A percentile compares a stretch with the other conserved stretches of the same genome.
phyloP scores from a whole-genome alignment of 1,284 basidiomycete species.

The Moesziomyces globuligerus region DNA sequence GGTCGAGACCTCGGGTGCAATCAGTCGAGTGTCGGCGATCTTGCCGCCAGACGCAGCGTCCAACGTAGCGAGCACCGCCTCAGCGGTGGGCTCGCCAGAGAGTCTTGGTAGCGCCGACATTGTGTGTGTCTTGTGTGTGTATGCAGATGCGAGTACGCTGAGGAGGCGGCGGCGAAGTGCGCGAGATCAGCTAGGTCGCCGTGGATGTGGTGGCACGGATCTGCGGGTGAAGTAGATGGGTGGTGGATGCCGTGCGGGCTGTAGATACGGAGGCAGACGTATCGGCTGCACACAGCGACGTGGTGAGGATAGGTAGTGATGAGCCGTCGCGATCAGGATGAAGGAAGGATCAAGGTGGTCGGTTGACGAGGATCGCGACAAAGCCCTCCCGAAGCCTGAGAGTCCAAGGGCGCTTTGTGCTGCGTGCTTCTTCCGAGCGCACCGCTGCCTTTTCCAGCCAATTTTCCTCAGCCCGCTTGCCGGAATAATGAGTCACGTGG shows the following conservation, averaged over 20 bases:
- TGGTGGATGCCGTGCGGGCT: too few species aligned
- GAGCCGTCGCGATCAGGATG: too few species aligned
- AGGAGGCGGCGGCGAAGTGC: not conserved
- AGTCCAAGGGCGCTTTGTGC: too few species aligned
- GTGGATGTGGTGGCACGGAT: not conserved
- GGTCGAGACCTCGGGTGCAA: conserved; percentile 41
- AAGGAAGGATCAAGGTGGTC: too few species aligned
- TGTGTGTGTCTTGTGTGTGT: not conserved
- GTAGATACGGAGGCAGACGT: too few species aligned
- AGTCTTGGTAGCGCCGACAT: conserved; percentile 40
- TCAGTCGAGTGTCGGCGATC: conserved; percentile 54
- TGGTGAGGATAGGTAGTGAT: too few species aligned
- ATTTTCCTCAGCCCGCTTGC: not conserved
- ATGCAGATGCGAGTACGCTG: not conserved
- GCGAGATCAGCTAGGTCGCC: not conserved
- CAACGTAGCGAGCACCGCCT: conserved; percentile 53
- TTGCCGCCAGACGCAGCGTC: conserved; percentile 48
- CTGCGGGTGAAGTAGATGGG: too few species aligned
- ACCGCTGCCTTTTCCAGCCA: not conserved
- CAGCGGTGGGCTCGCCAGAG: conserved; percentile 47
- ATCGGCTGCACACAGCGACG: too few species aligned
- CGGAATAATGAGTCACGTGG: not conserved
- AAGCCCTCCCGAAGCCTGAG: too few species aligned
- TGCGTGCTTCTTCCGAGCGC: too few species aligned
- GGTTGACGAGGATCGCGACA: too few species aligned